Conservation (phyloP, 176 grass and related monocot genomes). For the Cymbopogon citratus region DNA sequence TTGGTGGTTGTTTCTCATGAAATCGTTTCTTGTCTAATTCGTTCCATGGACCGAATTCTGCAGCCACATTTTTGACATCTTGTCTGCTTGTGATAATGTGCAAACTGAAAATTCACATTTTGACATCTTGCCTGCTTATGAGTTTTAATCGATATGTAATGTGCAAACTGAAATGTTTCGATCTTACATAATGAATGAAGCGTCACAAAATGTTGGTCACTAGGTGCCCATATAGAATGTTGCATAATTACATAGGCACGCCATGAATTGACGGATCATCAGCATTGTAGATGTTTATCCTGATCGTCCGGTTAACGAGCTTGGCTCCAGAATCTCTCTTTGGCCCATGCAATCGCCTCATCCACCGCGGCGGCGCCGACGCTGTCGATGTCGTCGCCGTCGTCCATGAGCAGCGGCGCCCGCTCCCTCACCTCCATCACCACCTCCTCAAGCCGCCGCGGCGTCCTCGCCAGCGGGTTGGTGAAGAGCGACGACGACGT, state of each 20-base stretch:
- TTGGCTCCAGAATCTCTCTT: slow-evolving; percentile 68
- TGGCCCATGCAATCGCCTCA: slow-evolving; percentile 92
- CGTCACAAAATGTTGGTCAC: slow-evolving; percentile 11
- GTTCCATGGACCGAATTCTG: neutral
- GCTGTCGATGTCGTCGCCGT: slow-evolving; percentile 42
- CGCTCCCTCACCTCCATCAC: slow-evolving; percentile 35
- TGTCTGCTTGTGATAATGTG: neutral
- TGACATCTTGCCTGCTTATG: neutral
- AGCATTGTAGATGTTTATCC: neutral
- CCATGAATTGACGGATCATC: neutral
- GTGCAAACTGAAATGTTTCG: neutral
- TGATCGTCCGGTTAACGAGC: neutral
- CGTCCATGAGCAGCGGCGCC: slow-evolving; percentile 46
- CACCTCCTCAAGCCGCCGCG: slow-evolving; percentile 22
- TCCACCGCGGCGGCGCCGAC: slow-evolving; percentile 47
- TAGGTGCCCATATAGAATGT: neutral
- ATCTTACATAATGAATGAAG: neutral
- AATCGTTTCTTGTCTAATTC: neutral
- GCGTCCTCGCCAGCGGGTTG: slow-evolving; percentile 35
- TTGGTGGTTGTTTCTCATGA: neutral
- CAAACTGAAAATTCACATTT: neutral
- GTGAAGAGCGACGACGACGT: slow-evolving; percentile 47
- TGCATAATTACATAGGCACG: neutral
- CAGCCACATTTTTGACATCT: neutral
- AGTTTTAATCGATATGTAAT: neutral